Base-by-base conservation (phyloP, 148 eudicot genomes). In the Rhododendron ferrugineum region DNA sequence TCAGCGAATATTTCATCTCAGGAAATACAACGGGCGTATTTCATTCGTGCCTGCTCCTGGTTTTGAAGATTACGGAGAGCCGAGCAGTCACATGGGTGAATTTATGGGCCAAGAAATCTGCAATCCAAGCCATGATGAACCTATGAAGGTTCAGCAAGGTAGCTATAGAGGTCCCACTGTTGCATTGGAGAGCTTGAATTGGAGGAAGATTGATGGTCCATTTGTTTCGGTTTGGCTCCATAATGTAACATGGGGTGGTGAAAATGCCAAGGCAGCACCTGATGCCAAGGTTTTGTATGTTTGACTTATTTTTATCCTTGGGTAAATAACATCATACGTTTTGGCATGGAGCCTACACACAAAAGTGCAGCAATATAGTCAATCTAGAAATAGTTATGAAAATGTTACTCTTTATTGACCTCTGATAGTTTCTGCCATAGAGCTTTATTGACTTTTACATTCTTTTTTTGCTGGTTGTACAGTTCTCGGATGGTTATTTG, bases 401-500 rank as follows among this genome's bases (percentile, higher is more conserved):
- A 62, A 79, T 79, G 84, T 46, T 66, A 42, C 49, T 20, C 30
- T 82, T 44, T 66, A 32, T 52, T 14, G 28, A 47, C 58, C 56
- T 66, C 56, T 56, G 72, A 11, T 22, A 26, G 20, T 82, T 49
- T 66, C 56, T 82, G 23, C 22, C 32, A 82, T 42, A 44, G 10
- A n/a, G 78, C 44, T 26, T 70, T 10, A 18, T 32, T 83, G 44
- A 70, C 47, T 78, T 82, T 54, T 54, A 9, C 64, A 42, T 87
- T 66, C 70, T 36, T 18, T 72, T 52, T 83, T 54, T 81, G 85
- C 60, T 86, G 83, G 34, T 81, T 87, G 22, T 92, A 91, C 95
- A 95, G 99, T 97, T 97, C 88, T 92, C 97, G 78, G 99, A 97
- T 90, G 99, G 99, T 72, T 94, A 81, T 89, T 87, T 97, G 88